A percentile compares a stretch with the other conserved stretches of the same genome.
Conservation (phyloP, 768 basidiomycete genomes). For the Russula sp. region DNA sequence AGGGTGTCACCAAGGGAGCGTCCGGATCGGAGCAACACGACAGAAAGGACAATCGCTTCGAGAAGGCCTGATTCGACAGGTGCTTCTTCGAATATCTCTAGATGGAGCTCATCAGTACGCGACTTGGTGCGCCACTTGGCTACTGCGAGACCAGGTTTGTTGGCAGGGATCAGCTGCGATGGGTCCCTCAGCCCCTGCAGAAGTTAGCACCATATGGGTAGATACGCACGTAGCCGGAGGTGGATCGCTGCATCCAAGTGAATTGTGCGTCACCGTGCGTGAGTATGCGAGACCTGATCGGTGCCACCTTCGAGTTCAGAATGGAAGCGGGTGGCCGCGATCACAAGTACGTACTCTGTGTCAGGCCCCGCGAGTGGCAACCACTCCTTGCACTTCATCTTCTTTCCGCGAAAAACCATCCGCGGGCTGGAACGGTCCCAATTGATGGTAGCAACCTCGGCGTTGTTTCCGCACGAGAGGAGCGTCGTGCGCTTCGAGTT, state of each 20-base stretch:
- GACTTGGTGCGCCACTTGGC: conserved; percentile 14
- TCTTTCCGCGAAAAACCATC: conserved; percentile 12
- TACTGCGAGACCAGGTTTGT: conserved; percentile 14
- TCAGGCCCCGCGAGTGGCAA: conserved; percentile 14
- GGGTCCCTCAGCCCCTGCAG: neutral
- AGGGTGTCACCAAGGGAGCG: neutral
- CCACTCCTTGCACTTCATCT: conserved; percentile 17
- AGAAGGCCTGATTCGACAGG: conserved; percentile 8
- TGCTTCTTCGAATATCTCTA: conserved; percentile 14
- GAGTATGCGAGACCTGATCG: conserved; percentile 5
- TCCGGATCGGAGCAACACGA: conserved; percentile 10
- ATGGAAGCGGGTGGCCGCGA: neutral
- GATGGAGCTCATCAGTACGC: neutral
- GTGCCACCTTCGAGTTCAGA: neutral
- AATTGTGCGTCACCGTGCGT: conserved; percentile 7
- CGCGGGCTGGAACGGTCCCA: conserved; percentile 16
- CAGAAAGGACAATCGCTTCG: conserved; percentile 14
- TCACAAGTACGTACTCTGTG: conserved; percentile 1
- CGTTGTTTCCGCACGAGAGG: neutral
- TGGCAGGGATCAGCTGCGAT: conserved; percentile 8
- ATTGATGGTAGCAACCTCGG: conserved; percentile 11
- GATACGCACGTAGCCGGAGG: conserved; percentile 9
- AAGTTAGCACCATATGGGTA: neutral
- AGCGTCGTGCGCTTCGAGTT: conserved; percentile 8
- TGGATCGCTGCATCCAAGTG: conserved; percentile 5